A percentile compares a stretch with the other conserved stretches of the same genome.
Evolutionary conservation across 768 basidiomycete genomes (phyloP).

Genomic region (Mrakia hoshinonis): DNA sequence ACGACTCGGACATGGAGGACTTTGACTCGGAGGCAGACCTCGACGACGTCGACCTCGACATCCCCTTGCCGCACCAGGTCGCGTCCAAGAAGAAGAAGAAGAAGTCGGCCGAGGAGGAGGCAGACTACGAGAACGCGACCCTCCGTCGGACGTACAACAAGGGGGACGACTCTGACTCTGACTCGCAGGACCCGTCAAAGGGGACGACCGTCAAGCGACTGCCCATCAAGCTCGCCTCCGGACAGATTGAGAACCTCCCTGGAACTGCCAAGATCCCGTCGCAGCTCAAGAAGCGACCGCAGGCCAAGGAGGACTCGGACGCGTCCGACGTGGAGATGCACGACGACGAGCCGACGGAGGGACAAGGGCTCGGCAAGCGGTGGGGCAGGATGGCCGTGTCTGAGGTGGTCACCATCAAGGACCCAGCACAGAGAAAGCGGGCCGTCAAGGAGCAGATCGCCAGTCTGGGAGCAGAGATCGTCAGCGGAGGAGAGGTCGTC

Average conservation of each 20-base stretch:
- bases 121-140: conserved; percentile 16
- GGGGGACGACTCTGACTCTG: conserved; percentile 13
- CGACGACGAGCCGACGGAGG: conserved; percentile 42
- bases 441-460: conserved; percentile 91
- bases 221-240: conserved; percentile 79
- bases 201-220: conserved; percentile 43
- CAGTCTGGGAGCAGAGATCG: conserved; percentile 80
- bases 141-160: conserved; percentile 7
- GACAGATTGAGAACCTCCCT: conserved; percentile 53
- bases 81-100: conserved; percentile 27
- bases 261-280: conserved; percentile 35
- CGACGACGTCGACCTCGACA: conserved; percentile 18
- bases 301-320: conserved; percentile 31
- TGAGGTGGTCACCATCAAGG: conserved; percentile 59
- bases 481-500: conserved; percentile 73
- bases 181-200: conserved; percentile 2
- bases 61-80: conserved; percentile 19
- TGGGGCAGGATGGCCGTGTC: conserved; percentile 66
- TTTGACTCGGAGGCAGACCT: conserved; percentile 15
- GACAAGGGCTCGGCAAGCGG: conserved; percentile 52
- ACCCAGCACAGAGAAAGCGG: conserved; percentile 59
- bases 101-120: conserved; percentile 12
- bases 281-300: conserved; percentile 6
- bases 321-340: conserved; percentile 24
- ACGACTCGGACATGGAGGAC: background rate